Evolutionary conservation across 2,329 filamentous ascomycete genomes (phyloP).

Genomic region (Leptographium lundbergii): DNA sequence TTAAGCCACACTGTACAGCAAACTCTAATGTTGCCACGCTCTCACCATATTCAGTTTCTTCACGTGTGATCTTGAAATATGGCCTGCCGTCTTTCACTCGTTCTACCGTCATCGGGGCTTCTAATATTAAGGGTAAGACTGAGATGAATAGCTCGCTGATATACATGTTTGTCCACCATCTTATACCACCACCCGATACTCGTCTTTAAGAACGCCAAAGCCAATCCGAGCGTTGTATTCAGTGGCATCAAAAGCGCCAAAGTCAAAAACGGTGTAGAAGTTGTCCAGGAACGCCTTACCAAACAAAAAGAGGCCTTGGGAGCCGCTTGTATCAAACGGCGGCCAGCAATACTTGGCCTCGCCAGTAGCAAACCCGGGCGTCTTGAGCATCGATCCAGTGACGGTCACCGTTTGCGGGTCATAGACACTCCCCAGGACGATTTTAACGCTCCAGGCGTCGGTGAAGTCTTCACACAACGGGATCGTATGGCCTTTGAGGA

Average conservation of each 20-base stretch:
- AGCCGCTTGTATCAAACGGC: slow-evolving; percentile 17
- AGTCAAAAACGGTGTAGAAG: slow-evolving; percentile 23
- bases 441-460: slow-evolving; percentile 20
- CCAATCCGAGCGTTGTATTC: not conserved
- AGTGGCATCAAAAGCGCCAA: slow-evolving; percentile 9
- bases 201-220: not conserved
- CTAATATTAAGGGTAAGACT: no score
- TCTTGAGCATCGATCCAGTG: slow-evolving; percentile 19
- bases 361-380: slow-evolving; percentile 19
- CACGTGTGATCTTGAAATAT: no score
- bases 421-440: slow-evolving; percentile 16
- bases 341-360: slow-evolving; percentile 23
- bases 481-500: slow-evolving; percentile 16
- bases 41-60: no score
- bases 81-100: no score
- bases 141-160: no score
- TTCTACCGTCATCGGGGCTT: no score
- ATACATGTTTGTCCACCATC: no score
- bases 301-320: slow-evolving; percentile 17
- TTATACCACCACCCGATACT: not conserved
- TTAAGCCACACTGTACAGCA: no score
- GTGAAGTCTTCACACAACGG: slow-evolving; percentile 24
- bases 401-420: slow-evolving; percentile 14
- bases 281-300: slow-evolving; percentile 18
- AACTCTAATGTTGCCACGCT: no score